A percentile compares a stretch with the other conserved stretches of the same genome.
Conservation (phyloP, 75 land plant species). For the Pseudotsuga menziesii region DNA sequence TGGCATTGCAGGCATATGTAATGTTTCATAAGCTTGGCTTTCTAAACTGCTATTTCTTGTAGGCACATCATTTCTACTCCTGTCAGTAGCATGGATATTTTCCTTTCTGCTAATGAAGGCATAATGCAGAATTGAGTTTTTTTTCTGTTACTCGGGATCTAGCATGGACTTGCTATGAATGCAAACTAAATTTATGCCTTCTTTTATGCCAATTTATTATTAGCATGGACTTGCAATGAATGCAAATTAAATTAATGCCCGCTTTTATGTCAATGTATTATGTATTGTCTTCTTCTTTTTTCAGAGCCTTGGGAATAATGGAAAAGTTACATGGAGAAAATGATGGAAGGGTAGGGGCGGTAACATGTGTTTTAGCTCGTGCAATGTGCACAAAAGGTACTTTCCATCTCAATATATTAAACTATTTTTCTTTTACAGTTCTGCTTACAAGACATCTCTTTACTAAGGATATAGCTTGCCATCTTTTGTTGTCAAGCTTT, state of each 20-base stretch:
- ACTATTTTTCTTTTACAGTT: background rate
- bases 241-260: background rate
- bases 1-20: background rate
- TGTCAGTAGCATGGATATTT: background rate
- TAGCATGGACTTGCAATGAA: background rate
- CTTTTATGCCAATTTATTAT: no score
- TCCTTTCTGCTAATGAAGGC: background rate
- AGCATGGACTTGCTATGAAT: background rate
- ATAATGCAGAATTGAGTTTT: background rate
- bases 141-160: background rate
- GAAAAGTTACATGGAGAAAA: slow-evolving; percentile 49
- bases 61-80: background rate
- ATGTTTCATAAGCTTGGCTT: background rate
- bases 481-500: background rate
- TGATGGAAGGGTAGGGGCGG: slow-evolving; percentile 73
- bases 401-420: background rate
- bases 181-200: background rate
- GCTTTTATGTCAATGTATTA: background rate
- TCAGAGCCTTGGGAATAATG: slow-evolving; percentile 58
- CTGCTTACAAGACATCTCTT: background rate
- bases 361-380: slow-evolving; percentile 75
- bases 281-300: slow-evolving; percentile 14
- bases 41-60: background rate
- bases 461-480: background rate
- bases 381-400: slow-evolving; percentile 62